A percentile compares a stretch with the other conserved stretches of the same genome.
phyloP scores from a whole-genome alignment of 768 basidiomycete genomes.

The Kwoniella pini region DNA sequence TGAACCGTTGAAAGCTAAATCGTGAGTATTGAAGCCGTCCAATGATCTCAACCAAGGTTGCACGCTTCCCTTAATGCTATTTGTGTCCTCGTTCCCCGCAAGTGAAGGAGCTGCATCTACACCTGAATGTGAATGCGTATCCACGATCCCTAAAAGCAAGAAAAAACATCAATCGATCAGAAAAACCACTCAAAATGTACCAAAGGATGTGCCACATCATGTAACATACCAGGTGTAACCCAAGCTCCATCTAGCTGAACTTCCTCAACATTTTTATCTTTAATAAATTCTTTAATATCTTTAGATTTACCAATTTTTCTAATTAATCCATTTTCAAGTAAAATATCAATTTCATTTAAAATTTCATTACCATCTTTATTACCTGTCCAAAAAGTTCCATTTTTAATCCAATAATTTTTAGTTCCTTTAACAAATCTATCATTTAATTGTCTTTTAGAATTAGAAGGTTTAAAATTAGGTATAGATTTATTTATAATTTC shows the following conservation, averaged over 20 bases:
- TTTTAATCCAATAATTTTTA: slow-evolving; percentile 61
- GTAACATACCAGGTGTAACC: slow-evolving; percentile 66
- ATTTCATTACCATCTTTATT: slow-evolving; percentile 62
- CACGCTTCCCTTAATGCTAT: slow-evolving; percentile 68
- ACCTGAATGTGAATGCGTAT: slow-evolving; percentile 77
- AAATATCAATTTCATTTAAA: slow-evolving; percentile 63
- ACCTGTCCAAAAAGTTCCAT: slow-evolving; percentile 80
- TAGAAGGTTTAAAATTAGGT: slow-evolving; percentile 36
- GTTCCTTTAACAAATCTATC: slow-evolving; percentile 59
- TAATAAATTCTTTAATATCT: slow-evolving; percentile 59
- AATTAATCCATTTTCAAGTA: slow-evolving; percentile 68
- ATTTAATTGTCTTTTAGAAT: slow-evolving; percentile 23
- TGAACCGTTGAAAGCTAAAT: slow-evolving; percentile 68
- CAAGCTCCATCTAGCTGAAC: slow-evolving; percentile 68
- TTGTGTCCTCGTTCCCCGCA: slow-evolving; percentile 61
- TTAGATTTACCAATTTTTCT: slow-evolving; percentile 60
- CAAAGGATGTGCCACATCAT: neutral
- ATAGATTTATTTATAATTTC: slow-evolving; percentile 40
- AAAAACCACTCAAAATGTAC: neutral
- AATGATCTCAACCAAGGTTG: slow-evolving; percentile 66
- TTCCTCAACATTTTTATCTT: slow-evolving; percentile 55
- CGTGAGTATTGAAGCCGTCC: slow-evolving; percentile 85
- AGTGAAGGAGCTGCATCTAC: slow-evolving; percentile 65
- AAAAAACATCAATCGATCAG: neutral
- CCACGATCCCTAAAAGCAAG: slow-evolving; percentile 56